Evolutionary conservation across 208 protist species (phyloP), one percentile per base, ranked within the genome.

Genomic region (Trypanosoma caninum): DNA sequence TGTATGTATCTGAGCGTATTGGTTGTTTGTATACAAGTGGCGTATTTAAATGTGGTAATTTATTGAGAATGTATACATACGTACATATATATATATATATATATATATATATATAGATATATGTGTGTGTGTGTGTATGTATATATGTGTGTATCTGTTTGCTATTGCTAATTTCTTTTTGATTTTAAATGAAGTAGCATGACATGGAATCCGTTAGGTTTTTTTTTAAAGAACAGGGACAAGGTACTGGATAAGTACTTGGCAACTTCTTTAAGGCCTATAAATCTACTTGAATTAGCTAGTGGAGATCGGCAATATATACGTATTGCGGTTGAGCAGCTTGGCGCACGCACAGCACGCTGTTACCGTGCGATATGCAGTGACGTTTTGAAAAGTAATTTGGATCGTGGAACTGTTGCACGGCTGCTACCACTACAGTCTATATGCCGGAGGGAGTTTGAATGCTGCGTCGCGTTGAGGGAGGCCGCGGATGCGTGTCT

Each of bases 401-500:
- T 88, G 30, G 55, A 58, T 34, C 62, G 70, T 51, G 74, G 76
- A 33, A 81, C 74, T 38, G 65, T 55, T 22, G 69, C 72, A 22
- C 78, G 74, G 10, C 65, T 94, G 33, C 51, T 68, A 40, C 82
- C 76, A 72, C 64, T 81, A 28, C 70, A 78, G 35, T 59, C 59
- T 25, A 76, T 81, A 18, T 83, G 80, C 37, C 65, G 80, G 47
- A 76, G 78, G 9, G 88, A 94, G 69, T 94, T 94, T 56, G 76
- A 88, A 44, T 82, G 58, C 37, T 75, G 67, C 54, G 72, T 85
- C 4, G 76, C 55, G 16, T 59, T 89, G 33, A 72, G 79, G 50
- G 66, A 82, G 6, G 48, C 65, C 22, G 55, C 76, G 14, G 68
- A 68, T 23, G 44, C 81, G 46, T 91, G 59, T 27, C 46, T 52